These are phyloP conservation scores for Kodamaea neixiangensis DNA, from an alignment of 805 yeast genomes.

Conservation along the genomic window DNA sequence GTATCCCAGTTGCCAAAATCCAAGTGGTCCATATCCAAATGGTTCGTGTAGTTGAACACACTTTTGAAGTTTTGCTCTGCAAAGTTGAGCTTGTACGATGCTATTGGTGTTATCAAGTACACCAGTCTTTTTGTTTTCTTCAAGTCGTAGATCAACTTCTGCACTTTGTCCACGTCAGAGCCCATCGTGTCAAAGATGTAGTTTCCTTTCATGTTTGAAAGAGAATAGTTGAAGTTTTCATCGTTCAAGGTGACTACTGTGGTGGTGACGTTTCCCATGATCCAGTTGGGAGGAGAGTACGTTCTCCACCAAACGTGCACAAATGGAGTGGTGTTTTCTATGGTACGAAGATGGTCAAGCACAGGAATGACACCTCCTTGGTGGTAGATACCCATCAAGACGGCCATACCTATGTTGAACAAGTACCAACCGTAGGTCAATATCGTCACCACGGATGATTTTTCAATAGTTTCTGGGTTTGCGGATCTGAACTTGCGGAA, in stretches of 20 bases:
- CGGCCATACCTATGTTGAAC: conserved; percentile 61
- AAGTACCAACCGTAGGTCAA: conserved; percentile 52
- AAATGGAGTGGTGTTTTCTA: conserved; percentile 5
- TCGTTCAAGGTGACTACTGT: conserved; percentile 16
- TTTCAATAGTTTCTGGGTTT: conserved; percentile 4
- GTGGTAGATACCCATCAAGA: conserved; percentile 78
- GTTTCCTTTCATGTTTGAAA: conserved; percentile 13
- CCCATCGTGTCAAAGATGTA: conserved; percentile 53
- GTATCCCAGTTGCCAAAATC: conserved; percentile 50
- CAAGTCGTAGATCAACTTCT: conserved; percentile 17
- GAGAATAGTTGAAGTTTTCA: conserved; percentile 12
- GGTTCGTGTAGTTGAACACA: conserved; percentile 42
- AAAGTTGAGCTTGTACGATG: conserved; percentile 30
- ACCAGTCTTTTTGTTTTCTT: conserved; percentile 5
- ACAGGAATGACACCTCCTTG: conserved; percentile 89
- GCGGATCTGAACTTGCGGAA: conserved; percentile 29
- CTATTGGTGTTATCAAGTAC: conserved; percentile 41
- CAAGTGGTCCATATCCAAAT: conserved; percentile 75
- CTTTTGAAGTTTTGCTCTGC: conserved; percentile 10
- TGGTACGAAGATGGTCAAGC: conserved; percentile 39
- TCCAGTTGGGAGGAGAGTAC: conserved; percentile 91
- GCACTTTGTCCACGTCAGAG: conserved; percentile 27
- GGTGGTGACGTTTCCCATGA: conserved; percentile 42
- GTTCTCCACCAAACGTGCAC: conserved; percentile 89
- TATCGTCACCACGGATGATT: conserved; percentile 17